These are phyloP conservation scores for Aspergillus sp. DNA, from an alignment of 2,329 filamentous ascomycete species.

Conservation along the genomic window DNA sequence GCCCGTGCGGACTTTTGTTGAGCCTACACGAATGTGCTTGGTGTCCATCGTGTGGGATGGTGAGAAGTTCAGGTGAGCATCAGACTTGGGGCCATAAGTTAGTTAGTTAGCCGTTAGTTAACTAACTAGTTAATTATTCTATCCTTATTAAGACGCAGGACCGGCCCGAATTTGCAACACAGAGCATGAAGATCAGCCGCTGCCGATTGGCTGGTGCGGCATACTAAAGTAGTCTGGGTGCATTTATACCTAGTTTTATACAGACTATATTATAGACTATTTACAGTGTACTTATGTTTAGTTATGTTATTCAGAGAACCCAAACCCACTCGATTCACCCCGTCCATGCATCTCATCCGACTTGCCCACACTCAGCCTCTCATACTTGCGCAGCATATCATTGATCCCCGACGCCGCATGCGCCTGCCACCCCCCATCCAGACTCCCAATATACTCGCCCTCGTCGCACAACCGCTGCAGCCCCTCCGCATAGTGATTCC, in stretches of 20 bases:
- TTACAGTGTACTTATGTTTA: neutral
- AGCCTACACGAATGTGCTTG: neutral
- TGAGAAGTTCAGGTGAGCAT: too few species aligned
- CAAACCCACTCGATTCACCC: neutral
- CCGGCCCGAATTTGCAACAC: neutral
- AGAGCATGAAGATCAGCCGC: neutral
- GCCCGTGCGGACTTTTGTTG: constrained; percentile 10
- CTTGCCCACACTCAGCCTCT: constrained; percentile 23
- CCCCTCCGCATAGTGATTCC: constrained; percentile 15
- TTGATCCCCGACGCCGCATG: constrained; percentile 12
- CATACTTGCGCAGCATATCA: constrained; percentile 26
- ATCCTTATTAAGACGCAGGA: too few species aligned
- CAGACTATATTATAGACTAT: neutral
- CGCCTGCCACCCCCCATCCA: neutral
- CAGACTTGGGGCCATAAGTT: too few species aligned
- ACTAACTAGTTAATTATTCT: too few species aligned
- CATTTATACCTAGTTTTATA: too few species aligned
- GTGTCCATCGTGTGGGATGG: neutral
- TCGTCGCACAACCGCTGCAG: constrained; percentile 14
- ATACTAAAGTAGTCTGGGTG: neutral
- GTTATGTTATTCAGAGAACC: neutral
- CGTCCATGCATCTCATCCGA: constrained; percentile 2
- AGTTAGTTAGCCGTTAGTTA: too few species aligned
- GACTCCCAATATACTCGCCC: neutral
- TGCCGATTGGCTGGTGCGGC: neutral